These are phyloP conservation scores for Aspergillus aculeatinus DNA, from an alignment of 2,329 filamentous ascomycete species.

Conservation along the genomic window DNA sequence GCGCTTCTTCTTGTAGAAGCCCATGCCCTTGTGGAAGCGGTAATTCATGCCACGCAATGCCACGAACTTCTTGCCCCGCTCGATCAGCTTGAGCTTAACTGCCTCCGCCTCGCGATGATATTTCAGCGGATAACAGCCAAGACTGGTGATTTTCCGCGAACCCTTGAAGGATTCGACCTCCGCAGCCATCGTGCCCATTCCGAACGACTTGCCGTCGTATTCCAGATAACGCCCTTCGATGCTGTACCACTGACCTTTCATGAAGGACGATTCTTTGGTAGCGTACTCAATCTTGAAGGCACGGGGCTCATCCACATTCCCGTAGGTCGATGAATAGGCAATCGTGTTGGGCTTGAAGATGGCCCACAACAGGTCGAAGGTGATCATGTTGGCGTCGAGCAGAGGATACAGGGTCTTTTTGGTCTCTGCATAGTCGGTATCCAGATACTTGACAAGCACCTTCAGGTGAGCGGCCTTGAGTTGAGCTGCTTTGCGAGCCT, in stretches of 20 bases:
- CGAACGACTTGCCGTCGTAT: constrained; percentile 84
- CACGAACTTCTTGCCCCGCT: constrained; percentile 82
- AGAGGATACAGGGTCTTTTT: constrained; percentile 81
- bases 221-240: constrained; percentile 77
- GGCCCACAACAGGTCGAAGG: constrained; percentile 85
- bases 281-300: constrained; percentile 80
- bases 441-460: constrained; percentile 72
- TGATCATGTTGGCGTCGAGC: constrained; percentile 78
- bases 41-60: constrained; percentile 79
- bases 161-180: constrained; percentile 77
- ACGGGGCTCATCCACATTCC: constrained; percentile 70
- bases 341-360: constrained; percentile 85
- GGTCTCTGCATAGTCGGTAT: constrained; percentile 73
- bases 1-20: constrained; percentile 79
- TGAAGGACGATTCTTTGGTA: constrained; percentile 66
- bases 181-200: constrained; percentile 67
- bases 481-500: constrained; percentile 36
- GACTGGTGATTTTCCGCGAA: constrained; percentile 74
- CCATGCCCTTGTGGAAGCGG: constrained; percentile 77
- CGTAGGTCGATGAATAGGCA: constrained; percentile 74
- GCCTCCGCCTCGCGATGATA: constrained; percentile 73
- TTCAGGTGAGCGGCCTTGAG: constrained; percentile 57
- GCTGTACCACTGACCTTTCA: constrained; percentile 72
- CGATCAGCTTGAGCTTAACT: constrained; percentile 66
- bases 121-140: constrained; percentile 73